Conservation (phyloP, 495 filamentous ascomycete species). For the Penicillium bovifimosum region DNA sequence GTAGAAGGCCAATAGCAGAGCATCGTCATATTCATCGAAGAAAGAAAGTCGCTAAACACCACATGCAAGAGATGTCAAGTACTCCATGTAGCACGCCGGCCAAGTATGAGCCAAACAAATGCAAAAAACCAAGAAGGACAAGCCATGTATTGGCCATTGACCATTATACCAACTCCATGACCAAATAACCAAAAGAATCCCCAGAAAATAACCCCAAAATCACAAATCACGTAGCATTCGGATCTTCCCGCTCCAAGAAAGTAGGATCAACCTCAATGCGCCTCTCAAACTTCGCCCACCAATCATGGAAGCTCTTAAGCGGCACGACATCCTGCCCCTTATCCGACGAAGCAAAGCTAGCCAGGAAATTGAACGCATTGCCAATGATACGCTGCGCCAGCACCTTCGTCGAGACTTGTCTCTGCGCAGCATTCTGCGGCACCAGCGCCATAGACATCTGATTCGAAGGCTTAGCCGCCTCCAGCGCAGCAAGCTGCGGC, state of each 20-base stretch:
- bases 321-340: slow-evolving; percentile 78
- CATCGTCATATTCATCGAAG: slow-evolving; percentile 6
- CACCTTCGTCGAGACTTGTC: slow-evolving; percentile 55
- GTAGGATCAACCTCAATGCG: slow-evolving; percentile 78
- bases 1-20: neutral
- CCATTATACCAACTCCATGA: too few species aligned
- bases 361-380: slow-evolving; percentile 95
- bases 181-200: too few species aligned
- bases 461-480: slow-evolving; percentile 29
- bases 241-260: slow-evolving; percentile 79
- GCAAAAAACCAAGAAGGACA: neutral
- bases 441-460: slow-evolving; percentile 25
- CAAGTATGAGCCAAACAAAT: neutral
- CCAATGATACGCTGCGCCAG: slow-evolving; percentile 90
- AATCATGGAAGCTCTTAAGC: slow-evolving; percentile 85
- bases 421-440: slow-evolving; percentile 18
- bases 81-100: neutral
- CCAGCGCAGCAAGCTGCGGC: slow-evolving; percentile 56
- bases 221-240: slow-evolving; percentile 21
- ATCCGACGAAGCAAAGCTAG: slow-evolving; percentile 66
- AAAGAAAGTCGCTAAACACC: neutral
- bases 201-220: slow-evolving; percentile 2
- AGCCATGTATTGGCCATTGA: neutral
- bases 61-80: slow-evolving; percentile 4
- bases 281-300: slow-evolving; percentile 96